These are phyloP conservation scores for Phytophthora hybrid DNA, from an alignment of 352 stramenopile species.

Conservation along the genomic window DNA sequence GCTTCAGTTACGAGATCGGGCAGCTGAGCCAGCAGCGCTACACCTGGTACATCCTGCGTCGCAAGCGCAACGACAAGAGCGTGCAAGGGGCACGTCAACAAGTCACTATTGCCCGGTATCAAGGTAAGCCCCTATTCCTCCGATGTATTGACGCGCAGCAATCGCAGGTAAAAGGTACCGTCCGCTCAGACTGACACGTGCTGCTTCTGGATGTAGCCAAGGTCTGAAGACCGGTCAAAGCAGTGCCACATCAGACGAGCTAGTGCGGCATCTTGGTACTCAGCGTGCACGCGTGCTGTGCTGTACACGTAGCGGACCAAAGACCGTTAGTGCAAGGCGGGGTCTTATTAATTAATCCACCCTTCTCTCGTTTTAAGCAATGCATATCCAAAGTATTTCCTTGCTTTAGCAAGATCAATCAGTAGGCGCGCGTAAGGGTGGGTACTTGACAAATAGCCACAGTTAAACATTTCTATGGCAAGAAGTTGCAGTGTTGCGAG, in stretches of 20 bases:
- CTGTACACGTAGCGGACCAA: conserved; percentile 14
- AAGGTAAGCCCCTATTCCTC: conserved; percentile 42
- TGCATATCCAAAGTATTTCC: background rate
- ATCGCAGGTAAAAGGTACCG: conserved; percentile 34
- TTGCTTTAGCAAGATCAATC: background rate
- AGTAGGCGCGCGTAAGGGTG: too few species aligned
- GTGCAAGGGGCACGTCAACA: conserved; percentile 33
- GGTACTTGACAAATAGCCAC: background rate
- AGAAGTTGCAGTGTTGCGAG: background rate
- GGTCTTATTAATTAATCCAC: conserved; percentile 37
- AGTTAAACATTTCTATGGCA: background rate
- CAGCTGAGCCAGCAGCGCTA: conserved; percentile 20
- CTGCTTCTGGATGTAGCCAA: conserved; percentile 29
- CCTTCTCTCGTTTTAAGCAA: conserved; percentile 23
- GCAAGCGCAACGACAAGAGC: conserved; percentile 21
- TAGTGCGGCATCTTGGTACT: conserved; percentile 43
- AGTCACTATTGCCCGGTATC: conserved; percentile 23
- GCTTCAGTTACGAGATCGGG: background rate
- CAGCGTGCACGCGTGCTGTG: background rate
- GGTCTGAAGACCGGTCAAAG: conserved; percentile 40
- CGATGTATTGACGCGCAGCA: conserved; percentile 38
- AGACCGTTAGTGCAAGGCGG: background rate
- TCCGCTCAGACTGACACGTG: conserved; percentile 30
- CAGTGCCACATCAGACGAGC: conserved; percentile 41
- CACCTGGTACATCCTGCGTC: conserved; percentile 18